phyloP scores from a whole-genome alignment of 306 rosid genomes.

The Acacia crassicarpa region DNA sequence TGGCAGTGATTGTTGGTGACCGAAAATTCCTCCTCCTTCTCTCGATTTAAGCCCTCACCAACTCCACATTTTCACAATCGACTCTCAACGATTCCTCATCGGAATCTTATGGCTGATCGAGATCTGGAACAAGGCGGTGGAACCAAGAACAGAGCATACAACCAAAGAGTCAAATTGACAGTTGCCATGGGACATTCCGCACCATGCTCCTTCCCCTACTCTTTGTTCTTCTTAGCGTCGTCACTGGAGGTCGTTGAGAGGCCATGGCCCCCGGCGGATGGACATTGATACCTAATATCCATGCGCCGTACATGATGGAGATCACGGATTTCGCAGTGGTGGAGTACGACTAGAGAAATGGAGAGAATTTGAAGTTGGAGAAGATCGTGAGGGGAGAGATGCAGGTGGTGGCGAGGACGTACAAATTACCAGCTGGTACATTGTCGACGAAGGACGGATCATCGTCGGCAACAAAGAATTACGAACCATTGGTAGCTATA shows the following conservation, averaged over 20 bases:
- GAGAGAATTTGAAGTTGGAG: slow-evolving; percentile 28
- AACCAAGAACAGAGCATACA: no score
- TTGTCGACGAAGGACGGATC: slow-evolving; percentile 29
- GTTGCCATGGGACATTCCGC: slow-evolving; percentile 30
- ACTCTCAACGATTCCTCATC: no score
- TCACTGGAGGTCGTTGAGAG: background rate
- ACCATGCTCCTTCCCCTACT: slow-evolving; percentile 6
- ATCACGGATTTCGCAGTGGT: slow-evolving; percentile 54
- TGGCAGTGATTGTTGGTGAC: no score
- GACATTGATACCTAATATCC: slow-evolving; percentile 40
- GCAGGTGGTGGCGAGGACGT: slow-evolving; percentile 58
- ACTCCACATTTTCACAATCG: no score
- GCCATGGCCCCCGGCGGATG: slow-evolving; percentile 26
- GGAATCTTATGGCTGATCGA: no score
- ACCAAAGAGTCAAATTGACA: background rate
- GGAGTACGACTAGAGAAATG: slow-evolving; percentile 42
- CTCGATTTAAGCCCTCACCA: no score
- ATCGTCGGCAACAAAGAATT: background rate
- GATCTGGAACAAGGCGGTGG: no score
- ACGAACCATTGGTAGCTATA: background rate
- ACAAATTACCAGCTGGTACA: slow-evolving; percentile 44
- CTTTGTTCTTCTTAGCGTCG: slow-evolving; percentile 17
- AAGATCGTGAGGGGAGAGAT: slow-evolving; percentile 41
- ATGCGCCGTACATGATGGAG: slow-evolving; percentile 44
- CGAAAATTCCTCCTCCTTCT: no score